phyloP scores from a whole-genome alignment of 2,329 filamentous ascomycete genomes.

The Coleophoma cylindrospora region DNA sequence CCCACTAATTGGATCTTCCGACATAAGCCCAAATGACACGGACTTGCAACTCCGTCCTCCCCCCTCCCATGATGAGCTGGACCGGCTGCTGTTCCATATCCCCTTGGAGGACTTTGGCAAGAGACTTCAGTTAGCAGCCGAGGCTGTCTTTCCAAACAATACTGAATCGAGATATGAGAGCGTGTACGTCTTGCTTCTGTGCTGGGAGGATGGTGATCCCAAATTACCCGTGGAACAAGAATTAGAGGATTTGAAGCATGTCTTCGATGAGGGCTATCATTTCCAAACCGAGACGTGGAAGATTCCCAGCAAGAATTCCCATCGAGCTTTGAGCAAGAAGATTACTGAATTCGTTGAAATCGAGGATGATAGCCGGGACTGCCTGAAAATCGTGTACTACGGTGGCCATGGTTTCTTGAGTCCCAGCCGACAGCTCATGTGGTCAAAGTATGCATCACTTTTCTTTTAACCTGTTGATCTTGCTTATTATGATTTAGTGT shows the following conservation, averaged over 20 bases:
- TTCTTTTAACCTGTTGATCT: neutral
- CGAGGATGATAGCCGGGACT: neutral
- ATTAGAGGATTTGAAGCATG: neutral
- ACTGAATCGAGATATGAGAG: neutral
- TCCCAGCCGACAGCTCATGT: neutral
- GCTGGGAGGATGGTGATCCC: conserved; percentile 7
- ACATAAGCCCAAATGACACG: neutral
- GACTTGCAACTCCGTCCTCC: neutral
- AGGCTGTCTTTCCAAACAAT: conserved; percentile 6
- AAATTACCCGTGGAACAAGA: conserved; percentile 2
- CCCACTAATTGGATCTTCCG: too few relatives aligned
- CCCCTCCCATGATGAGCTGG: neutral
- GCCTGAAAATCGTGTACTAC: conserved; percentile 6
- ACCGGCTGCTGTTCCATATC: conserved; percentile 2
- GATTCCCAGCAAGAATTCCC: conserved; percentile 1
- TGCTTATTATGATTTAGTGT: neutral
- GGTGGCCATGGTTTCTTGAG: conserved; percentile 4
- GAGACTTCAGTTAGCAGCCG: conserved; percentile 2
- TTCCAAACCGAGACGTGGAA: conserved; percentile 3
- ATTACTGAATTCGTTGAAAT: conserved; percentile 3
- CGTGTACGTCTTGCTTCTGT: conserved; percentile 4
- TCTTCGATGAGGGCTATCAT: conserved; percentile 2
- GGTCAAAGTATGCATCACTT: conserved; percentile 3
- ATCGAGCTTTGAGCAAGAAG: neutral
- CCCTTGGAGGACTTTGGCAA: conserved; percentile 2